phyloP scores from a whole-genome alignment of 148 eudicot genomes.

The Silene latifolia region DNA sequence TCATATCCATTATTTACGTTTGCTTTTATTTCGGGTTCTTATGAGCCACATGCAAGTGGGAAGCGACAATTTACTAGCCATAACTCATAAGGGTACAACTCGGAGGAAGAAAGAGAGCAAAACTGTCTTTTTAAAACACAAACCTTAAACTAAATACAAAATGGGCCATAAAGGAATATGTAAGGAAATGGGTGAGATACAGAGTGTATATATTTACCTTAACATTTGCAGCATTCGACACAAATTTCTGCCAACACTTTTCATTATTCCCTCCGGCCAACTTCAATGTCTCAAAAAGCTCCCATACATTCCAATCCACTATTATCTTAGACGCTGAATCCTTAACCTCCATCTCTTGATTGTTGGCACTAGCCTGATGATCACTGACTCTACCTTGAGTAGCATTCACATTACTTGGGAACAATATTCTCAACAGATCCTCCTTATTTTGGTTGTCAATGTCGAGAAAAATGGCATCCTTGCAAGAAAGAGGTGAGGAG shows the following conservation, averaged over 20 bases:
- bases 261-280: slow-evolving; percentile 3
- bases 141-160: background rate
- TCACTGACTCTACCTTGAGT: background rate
- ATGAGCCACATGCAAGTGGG: too few species aligned
- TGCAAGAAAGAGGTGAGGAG: background rate
- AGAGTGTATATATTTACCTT: slow-evolving; percentile 21
- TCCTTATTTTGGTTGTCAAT: slow-evolving; percentile 21
- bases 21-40: too few species aligned
- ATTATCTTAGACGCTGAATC: slow-evolving; percentile 4
- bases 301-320: slow-evolving; percentile 19
- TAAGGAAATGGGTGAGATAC: background rate
- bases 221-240: slow-evolving; percentile 24
- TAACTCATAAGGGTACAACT: too few species aligned
- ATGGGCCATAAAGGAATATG: too few species aligned
- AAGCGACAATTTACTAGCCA: too few species aligned
- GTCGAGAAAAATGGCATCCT: slow-evolving; percentile 20
- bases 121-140: too few species aligned
- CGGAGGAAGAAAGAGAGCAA: too few species aligned
- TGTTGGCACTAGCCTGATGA: background rate
- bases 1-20: too few species aligned
- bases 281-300: slow-evolving; percentile 24
- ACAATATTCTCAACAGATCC: slow-evolving; percentile 24
- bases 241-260: slow-evolving; percentile 16
- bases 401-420: slow-evolving; percentile 2
- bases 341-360: background rate